Evolutionary conservation across 192 early-diverging fungal genomes (phyloP).

Genomic region (Coemansia sp.): DNA sequence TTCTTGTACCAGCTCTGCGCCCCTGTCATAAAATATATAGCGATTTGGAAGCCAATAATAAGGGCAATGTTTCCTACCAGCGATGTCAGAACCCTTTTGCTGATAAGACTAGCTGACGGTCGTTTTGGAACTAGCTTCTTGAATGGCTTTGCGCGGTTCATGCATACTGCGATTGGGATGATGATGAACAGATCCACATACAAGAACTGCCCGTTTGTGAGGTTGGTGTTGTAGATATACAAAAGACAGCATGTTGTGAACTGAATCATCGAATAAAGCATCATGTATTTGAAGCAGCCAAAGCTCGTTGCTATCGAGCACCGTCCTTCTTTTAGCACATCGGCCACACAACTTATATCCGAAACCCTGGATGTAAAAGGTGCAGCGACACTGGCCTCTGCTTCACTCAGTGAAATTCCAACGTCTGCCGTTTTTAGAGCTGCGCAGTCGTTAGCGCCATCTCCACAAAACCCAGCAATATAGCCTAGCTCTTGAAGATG

Average conservation of each 20-base stretch:
- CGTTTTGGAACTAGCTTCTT: constrained; percentile 68
- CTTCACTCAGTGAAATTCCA: constrained; percentile 94
- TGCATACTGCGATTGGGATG: constrained; percentile 76
- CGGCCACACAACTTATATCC: constrained; percentile 85
- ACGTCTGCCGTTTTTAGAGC: constrained; percentile 95
- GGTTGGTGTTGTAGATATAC: constrained; percentile 80
- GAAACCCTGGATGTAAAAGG: constrained; percentile 88
- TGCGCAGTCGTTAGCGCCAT: constrained; percentile 97
- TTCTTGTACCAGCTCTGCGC: constrained; percentile 77
- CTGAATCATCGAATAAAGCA: constrained; percentile 95
- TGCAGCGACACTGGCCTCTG: constrained; percentile 97
- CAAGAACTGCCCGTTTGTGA: constrained; percentile 93
- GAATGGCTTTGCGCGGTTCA: constrained; percentile 83
- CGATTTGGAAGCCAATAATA: constrained; percentile 75
- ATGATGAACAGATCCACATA: constrained; percentile 92
- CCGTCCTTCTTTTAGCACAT: constrained; percentile 90
- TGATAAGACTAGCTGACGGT: constrained; percentile 86
- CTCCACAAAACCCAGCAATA: constrained; percentile 94
- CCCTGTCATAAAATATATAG: constrained; percentile 67
- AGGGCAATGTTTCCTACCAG: constrained; percentile 85
- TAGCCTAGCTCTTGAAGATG: constrained; percentile 85
- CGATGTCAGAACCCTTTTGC: constrained; percentile 84
- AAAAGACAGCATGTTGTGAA: constrained; percentile 91
- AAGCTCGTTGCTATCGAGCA: constrained; percentile 96
- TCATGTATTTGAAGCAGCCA: constrained; percentile 99